These are phyloP conservation scores for Globisporangium spiculum DNA, from an alignment of 352 stramenopile genomes.

Conservation along the genomic window DNA sequence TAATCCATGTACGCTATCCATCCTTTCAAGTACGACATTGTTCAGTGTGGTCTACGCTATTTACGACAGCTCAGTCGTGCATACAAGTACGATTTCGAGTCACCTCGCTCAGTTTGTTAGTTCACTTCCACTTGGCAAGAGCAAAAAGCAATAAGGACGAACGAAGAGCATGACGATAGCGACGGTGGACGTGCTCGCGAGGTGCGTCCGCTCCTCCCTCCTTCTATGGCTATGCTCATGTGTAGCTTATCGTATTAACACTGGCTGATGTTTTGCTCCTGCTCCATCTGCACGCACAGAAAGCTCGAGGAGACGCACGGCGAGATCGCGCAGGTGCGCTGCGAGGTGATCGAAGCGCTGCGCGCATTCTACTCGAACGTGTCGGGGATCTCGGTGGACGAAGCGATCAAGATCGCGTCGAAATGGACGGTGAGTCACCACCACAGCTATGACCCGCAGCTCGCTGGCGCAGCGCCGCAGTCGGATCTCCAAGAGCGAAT, in stretches of 20 bases:
- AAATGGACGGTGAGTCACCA: slow-evolving; percentile 32
- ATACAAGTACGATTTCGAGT: slow-evolving; percentile 20
- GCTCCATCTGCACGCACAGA: slow-evolving; percentile 17
- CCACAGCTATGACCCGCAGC: slow-evolving; percentile 10
- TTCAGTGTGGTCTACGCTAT: neutral
- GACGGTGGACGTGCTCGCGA: slow-evolving; percentile 24
- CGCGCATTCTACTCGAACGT: slow-evolving; percentile 62
- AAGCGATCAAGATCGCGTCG: slow-evolving; percentile 53
- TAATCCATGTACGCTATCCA: neutral
- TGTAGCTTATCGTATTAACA: too few species aligned
- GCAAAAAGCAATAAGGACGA: neutral
- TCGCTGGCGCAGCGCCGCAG: slow-evolving; percentile 5
- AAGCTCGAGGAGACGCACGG: slow-evolving; percentile 66
- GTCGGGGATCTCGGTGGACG: slow-evolving; percentile 53
- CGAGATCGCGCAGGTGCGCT: slow-evolving; percentile 56
- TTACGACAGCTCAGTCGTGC: neutral
- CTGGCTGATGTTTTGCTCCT: too few species aligned
- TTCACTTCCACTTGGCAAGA: slow-evolving; percentile 6
- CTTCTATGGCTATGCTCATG: neutral
- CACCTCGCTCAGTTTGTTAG: neutral
- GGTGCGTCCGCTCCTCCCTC: slow-evolving; percentile 2
- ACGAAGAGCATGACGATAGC: slow-evolving; percentile 11
- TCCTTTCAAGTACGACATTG: neutral
- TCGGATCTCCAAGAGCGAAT: slow-evolving; percentile 58
- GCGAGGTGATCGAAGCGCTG: slow-evolving; percentile 54